Conservation (phyloP, 768 basidiomycete species). For the Royoungia palumana region DNA sequence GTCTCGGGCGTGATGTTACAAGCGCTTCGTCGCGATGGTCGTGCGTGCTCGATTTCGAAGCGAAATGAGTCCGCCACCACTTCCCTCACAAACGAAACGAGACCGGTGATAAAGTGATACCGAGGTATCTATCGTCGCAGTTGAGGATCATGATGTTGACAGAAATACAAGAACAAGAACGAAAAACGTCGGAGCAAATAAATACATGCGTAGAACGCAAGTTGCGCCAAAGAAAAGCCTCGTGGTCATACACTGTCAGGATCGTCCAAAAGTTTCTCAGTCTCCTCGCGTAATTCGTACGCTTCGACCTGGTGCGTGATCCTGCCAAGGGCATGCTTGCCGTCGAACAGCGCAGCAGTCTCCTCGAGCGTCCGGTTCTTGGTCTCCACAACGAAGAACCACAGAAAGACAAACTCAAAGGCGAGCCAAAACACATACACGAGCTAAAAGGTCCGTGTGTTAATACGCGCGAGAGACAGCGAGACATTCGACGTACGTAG, state of each 20-base stretch:
- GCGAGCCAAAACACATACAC: conserved; percentile 71
- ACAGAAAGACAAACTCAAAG: conserved; percentile 63
- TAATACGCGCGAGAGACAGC: neutral
- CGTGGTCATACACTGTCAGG: conserved; percentile 3
- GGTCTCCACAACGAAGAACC: conserved; percentile 69
- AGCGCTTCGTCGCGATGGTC: no score
- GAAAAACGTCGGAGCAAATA: neutral
- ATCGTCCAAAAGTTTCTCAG: conserved; percentile 19
- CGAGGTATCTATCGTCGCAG: no score
- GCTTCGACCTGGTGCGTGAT: conserved; percentile 30
- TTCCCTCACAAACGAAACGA: no score
- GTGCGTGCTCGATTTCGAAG: no score
- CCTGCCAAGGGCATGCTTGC: conserved; percentile 46
- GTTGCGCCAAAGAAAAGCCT: neutral
- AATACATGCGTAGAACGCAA: neutral
- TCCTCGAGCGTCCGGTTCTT: conserved; percentile 74
- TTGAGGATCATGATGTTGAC: no score
- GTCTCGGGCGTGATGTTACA: no score
- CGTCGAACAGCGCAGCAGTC: conserved; percentile 79
- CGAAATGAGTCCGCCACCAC: no score
- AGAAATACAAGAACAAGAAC: no score
- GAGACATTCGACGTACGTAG: conserved; percentile 44
- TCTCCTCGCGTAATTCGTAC: conserved; percentile 15
- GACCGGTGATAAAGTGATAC: no score
- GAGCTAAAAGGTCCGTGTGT: conserved; percentile 35